Evolutionary conservation across 495 filamentous ascomycete species (phyloP).

Genomic region (Tuber brumale): DNA sequence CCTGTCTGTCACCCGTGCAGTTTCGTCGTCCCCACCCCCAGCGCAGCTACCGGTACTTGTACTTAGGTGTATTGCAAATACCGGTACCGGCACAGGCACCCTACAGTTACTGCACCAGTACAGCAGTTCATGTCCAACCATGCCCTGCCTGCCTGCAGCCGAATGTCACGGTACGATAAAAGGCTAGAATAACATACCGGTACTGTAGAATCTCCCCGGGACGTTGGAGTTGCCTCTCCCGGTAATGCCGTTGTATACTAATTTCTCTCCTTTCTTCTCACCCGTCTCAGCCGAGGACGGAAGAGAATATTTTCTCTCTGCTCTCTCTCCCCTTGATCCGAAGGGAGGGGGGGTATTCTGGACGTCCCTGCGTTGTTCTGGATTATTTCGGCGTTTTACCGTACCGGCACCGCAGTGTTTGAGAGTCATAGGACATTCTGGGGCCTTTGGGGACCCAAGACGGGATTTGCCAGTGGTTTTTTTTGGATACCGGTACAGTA

Average conservation of each 20-base stretch:
- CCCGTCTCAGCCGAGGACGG: background rate
- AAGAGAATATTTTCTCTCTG: background rate
- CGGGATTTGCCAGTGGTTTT: too few relatives aligned
- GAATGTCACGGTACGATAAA: background rate
- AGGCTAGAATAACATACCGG: too few relatives aligned
- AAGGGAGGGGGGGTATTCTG: background rate
- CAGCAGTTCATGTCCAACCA: too few relatives aligned
- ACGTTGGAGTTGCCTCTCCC: background rate
- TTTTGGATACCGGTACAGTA: too few relatives aligned
- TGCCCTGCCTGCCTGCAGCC: background rate
- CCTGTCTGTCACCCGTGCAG: background rate
- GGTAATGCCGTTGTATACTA: background rate
- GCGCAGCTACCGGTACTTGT: too few relatives aligned
- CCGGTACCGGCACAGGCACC: too few relatives aligned
- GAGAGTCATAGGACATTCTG: too few relatives aligned
- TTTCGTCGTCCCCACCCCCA: background rate
- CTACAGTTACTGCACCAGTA: too few relatives aligned
- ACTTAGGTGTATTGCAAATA: too few relatives aligned
- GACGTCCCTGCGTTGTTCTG: background rate
- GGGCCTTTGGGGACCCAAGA: too few relatives aligned
- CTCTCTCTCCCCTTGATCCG: background rate
- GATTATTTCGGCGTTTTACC: background rate
- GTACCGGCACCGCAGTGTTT: background rate
- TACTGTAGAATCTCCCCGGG: background rate
- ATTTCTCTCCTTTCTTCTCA: background rate